Evolutionary conservation across 305 asterid genomes (phyloP), one percentile per base, ranked within the genome.

Genomic region (Stenogyne calaminthoides): DNA sequence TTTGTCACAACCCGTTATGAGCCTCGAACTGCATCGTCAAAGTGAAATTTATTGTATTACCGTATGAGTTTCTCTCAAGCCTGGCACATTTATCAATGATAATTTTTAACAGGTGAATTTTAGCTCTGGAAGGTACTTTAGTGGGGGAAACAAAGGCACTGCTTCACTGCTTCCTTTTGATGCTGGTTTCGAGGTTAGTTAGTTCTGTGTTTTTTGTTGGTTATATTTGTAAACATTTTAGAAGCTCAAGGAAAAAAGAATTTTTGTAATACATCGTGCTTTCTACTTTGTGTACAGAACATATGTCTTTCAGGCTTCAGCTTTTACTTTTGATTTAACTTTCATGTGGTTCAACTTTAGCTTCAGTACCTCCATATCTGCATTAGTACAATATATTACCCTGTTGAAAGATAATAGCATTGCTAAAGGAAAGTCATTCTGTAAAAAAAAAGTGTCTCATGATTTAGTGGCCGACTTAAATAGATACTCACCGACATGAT

Each of bases 101-200:
- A 61, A 54, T 72, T 73, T 76, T 64, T 77, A 74, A 77, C 91
- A 94, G 98, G 99, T 94, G 69, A 94, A 91, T 83, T 94, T 87
- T 83, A 94, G 99, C 83, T 94, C 99, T 20, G 98, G 99, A 65
- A 83, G 96, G 67, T 94, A 94, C 73, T 94, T 94, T 82, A 83
- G 90, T 70, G 93, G 95, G 70, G 86, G 87, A 74, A 85, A 52
- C 65, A 78, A 84, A 72, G 95, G 89, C 69, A 36, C 84, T 74
- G 76, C 82, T 55, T 87, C 97, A 47, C 84, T 72, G 78, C 99
- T 94, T 71, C 99, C 99, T 32, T 88, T 90, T 77, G 98, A 94
- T 92, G 97, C 95, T 83, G 99, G 99, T 19, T 92, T 94, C 32
- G 99, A 94, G 99, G 99, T 94, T 51, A 49, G 83, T 36, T 1